These are phyloP conservation scores for Botrytis aclada DNA, from an alignment of 2,329 filamentous ascomycete species.

Conservation along the genomic window DNA sequence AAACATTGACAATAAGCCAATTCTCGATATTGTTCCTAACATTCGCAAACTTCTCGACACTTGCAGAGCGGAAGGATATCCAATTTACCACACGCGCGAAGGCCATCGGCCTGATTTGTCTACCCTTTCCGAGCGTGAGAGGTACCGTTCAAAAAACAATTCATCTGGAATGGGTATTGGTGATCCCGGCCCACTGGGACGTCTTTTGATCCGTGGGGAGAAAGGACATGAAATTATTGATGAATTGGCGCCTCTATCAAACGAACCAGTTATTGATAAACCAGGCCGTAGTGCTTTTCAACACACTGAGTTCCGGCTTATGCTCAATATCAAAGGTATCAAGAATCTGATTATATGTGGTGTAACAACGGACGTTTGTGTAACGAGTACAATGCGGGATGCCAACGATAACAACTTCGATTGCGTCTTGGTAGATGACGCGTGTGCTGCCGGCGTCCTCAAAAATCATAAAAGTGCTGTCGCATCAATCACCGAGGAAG, in stretches of 20 bases:
- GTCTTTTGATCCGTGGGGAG: slow-evolving; percentile 57
- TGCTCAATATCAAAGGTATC: slow-evolving; percentile 37
- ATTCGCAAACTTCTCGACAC: slow-evolving; percentile 42
- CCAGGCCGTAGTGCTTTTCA: slow-evolving; percentile 39
- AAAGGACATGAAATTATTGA: slow-evolving; percentile 55
- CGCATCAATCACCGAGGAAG: slow-evolving; percentile 36
- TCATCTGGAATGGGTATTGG: slow-evolving; percentile 48
- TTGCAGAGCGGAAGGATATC: slow-evolving; percentile 43
- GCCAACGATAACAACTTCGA: slow-evolving; percentile 39
- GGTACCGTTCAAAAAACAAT: slow-evolving; percentile 52
- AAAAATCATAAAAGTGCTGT: slow-evolving; percentile 35
- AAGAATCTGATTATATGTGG: slow-evolving; percentile 38
- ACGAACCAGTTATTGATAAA: slow-evolving; percentile 39
- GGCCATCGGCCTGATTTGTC: slow-evolving; percentile 54
- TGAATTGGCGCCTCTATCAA: slow-evolving; percentile 36
- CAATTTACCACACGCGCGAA: slow-evolving; percentile 51
- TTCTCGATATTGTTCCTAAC: slow-evolving; percentile 45
- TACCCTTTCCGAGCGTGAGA: slow-evolving; percentile 54
- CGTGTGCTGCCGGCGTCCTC: slow-evolving; percentile 34
- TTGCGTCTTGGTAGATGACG: slow-evolving; percentile 37
- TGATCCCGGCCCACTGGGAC: slow-evolving; percentile 52
- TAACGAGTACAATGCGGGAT: slow-evolving; percentile 39
- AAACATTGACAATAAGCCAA: slow-evolving; percentile 43
- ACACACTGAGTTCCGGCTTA: slow-evolving; percentile 41
- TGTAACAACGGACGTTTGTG: slow-evolving; percentile 41